A percentile compares a stretch with the other conserved stretches of the same genome.
These are phyloP conservation scores for Aureobasidium subglaciale DNA, from an alignment of 2,329 filamentous ascomycete genomes.

Conservation along the genomic window DNA sequence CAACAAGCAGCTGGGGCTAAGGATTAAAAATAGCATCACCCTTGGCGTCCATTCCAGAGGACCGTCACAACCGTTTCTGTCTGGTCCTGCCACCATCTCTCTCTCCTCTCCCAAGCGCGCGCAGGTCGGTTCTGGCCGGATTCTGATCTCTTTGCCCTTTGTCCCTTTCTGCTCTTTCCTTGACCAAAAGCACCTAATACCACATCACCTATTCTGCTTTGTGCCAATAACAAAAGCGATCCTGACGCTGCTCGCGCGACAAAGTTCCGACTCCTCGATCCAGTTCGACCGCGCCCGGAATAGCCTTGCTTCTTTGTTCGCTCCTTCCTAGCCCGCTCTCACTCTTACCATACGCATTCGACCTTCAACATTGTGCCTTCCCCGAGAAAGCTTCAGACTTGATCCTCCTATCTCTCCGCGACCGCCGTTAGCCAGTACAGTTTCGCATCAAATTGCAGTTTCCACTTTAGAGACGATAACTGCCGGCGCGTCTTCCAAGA, in stretches of 20 bases:
- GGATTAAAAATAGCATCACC: conserved; percentile 3
- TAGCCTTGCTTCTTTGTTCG: conserved; percentile 9
- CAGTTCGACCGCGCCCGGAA: background rate
- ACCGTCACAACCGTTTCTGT: conserved; percentile 9
- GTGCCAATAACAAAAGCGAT: background rate
- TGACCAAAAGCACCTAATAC: background rate
- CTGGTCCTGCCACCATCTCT: conserved; percentile 3
- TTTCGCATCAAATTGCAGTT: conserved; percentile 10
- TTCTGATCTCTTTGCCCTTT: conserved; percentile 1
- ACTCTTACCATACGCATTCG: background rate
- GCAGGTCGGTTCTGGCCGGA: background rate
- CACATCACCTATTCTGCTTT: background rate
- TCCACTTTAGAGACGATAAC: conserved; percentile 1
- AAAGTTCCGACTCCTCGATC: background rate
- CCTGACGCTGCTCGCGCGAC: conserved; percentile 7
- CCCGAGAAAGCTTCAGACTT: background rate
- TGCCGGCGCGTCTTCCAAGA: background rate
- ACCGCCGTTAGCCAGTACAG: conserved; percentile 3
- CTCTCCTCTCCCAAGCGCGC: conserved; percentile 9
- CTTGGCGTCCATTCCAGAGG: conserved; percentile 8
- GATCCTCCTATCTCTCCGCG: background rate
- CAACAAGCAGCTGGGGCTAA: background rate
- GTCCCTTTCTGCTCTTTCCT: conserved; percentile 4
- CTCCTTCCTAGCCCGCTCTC: background rate
- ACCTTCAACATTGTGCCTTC: background rate